Evolutionary conservation across 1,284 basidiomycete genomes (phyloP).

Genomic region (Agroathelia rolfsii): DNA sequence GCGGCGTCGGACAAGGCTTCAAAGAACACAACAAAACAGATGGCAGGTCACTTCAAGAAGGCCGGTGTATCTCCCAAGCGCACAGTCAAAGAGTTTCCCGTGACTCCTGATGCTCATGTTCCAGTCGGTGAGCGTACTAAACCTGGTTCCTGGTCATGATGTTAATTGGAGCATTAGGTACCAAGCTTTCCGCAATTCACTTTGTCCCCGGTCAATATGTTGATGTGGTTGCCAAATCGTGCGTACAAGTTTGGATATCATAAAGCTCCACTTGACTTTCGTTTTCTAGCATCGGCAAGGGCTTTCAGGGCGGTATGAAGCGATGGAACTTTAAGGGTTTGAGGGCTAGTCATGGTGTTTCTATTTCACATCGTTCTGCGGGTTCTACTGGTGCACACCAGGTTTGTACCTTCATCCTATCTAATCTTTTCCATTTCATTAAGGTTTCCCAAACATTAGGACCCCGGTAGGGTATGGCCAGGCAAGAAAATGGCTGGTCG

Average conservation of each 20-base stretch:
- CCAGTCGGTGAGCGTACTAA: constrained; percentile 59
- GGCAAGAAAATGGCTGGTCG: constrained; percentile 98
- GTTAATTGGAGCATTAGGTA: constrained; percentile 41
- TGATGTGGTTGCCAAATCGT: constrained; percentile 91
- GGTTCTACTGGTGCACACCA: constrained; percentile 95
- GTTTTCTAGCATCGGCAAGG: constrained; percentile 81
- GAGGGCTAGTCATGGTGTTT: constrained; percentile 93
- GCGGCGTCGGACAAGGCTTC: constrained; percentile 64
- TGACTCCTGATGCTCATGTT: constrained; percentile 83
- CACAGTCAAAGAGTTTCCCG: constrained; percentile 82
- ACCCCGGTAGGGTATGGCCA: constrained; percentile 90
- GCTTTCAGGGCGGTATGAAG: constrained; percentile 97
- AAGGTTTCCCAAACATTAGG: constrained; percentile 36
- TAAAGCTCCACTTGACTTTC: constrained; percentile 7
- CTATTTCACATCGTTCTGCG: constrained; percentile 85
- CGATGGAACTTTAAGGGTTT: constrained; percentile 90
- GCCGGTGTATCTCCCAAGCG: constrained; percentile 82
- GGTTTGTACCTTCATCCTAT: constrained; percentile 33
- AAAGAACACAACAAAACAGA: constrained; percentile 62
- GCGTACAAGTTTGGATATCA: constrained; percentile 24
- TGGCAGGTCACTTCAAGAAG: constrained; percentile 82
- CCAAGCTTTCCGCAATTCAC: constrained; percentile 83
- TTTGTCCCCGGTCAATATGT: constrained; percentile 98
- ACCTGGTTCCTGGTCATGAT: neutral
- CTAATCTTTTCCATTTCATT: constrained; percentile 4